Conservation (phyloP, 495 filamentous ascomycete species). For the Lasiosphaeria ovina region DNA sequence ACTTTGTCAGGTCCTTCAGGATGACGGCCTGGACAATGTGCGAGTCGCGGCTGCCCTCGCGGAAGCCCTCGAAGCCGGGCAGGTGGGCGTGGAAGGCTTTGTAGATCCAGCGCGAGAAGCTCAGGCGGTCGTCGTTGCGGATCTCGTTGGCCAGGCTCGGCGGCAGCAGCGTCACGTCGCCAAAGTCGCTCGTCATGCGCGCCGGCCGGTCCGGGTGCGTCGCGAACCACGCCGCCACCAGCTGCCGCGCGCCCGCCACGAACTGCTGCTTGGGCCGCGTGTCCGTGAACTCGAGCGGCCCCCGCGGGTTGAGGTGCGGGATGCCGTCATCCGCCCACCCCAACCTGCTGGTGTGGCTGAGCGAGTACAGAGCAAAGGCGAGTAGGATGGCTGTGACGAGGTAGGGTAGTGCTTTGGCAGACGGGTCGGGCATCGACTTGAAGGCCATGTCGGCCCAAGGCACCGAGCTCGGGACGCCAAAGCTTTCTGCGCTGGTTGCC, state of each 20-base stretch:
- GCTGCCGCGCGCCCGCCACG: background rate
- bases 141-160: conserved; percentile 48
- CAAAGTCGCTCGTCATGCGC: conserved; percentile 28
- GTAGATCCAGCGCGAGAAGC: conserved; percentile 36
- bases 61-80: conserved; percentile 48
- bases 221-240: conserved; percentile 18
- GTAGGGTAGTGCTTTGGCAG: conserved; percentile 7
- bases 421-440: background rate
- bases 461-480: background rate
- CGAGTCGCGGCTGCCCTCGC: conserved; percentile 20
- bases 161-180: conserved; percentile 41
- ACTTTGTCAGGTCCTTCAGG: conserved; percentile 47
- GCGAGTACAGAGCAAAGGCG: conserved; percentile 4
- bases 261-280: conserved; percentile 19
- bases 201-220: conserved; percentile 22
- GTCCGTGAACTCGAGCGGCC: conserved; percentile 16
- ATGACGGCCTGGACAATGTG: conserved; percentile 39
- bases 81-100: conserved; percentile 48
- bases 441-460: background rate
- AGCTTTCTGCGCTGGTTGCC: no score
- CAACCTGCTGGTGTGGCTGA: background rate
- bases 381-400: conserved; percentile 9
- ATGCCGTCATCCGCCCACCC: background rate
- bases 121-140: conserved; percentile 38
- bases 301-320: conserved; percentile 19